Base-by-base conservation (phyloP, 164 flowering plant genomes). In the Brasenia schreberi region DNA sequence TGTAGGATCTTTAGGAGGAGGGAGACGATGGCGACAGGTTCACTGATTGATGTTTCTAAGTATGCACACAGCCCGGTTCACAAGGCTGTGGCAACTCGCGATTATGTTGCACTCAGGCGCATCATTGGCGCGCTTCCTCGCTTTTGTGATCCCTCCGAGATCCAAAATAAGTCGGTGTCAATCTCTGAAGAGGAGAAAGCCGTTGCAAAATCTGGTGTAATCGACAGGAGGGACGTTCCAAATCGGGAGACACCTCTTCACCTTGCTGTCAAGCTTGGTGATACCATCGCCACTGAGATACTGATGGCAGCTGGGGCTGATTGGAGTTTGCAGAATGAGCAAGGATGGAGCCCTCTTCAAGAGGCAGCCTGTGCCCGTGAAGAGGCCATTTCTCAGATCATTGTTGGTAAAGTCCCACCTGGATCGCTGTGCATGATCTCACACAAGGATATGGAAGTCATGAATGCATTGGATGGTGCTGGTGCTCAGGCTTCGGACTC, bases 171-270 rank as follows among this genome's bases (percentile, higher is more conserved):
- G 73, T 80, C 75, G 1, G 96, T 88, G 65, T 85, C 97, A 5
- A 19, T 89, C 18, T 89, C 82, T 23, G 97, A 89, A 61, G 99
- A 95, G 77, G 70, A 67, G 39, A 74, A 72, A 27, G 96, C 99
- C 19, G 99, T 89, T 71, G 77, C 76, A 7, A 85, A 90, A 17
- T 82, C 97, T 1, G 85, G 85, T 33, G 84, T 82, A 23, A 82
- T 94, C 63, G 99, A 94, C 72, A 80, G 89, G 43, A 87, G 99
- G 44, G 99, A 91, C 77, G 96, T 94, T 44, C 99, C 99, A 14
- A 92, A 93, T n/a, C 82, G 99, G n/a, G 97, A 91, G 78, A 91
- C 99, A 19, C 99, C 99, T n/a, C 80, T 94, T 43, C 97, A 94
- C 72, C 89, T 94, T 45, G 91, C 97, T 0, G 99, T 94, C 7